Base-by-base conservation (phyloP, 225 moss, liverwort and hornwort species). In the Marchantia polymorpha region DNA sequence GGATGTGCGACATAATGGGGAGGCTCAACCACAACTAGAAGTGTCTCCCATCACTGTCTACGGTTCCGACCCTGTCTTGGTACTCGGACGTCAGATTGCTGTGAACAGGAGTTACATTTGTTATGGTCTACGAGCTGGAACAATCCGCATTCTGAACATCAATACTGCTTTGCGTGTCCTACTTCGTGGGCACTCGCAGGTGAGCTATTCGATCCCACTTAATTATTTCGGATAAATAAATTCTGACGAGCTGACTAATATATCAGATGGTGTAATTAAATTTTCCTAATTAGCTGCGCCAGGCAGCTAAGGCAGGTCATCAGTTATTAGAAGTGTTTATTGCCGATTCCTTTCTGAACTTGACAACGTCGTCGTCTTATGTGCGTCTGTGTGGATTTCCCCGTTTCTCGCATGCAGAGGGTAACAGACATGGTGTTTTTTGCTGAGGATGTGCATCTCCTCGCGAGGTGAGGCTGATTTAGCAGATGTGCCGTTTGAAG, bases 121-220 rank as follows among this genome's bases (percentile, higher is more conserved):
- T 87, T 96, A 96, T 77, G 94, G 92, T 51, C 80, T 96, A 79
- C 91, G 94, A 77, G 87, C 81, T 73, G 96, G 94, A 75, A 86
- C 82, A 20, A 96, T 96, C 78, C 94, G 96, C 69, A 86, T 96
- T 72, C 84, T 96, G 80, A 96, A 94, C 78, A 96, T 91, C 83
- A 89, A 87, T 67, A 94, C 89, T 79, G 92, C 91, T 5, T 90
- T 92, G 67, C 86, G 90, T 69, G 90, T 84, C 55, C 85, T 96
- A 68, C 92, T 96, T 80, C 91, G 96, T 56, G 96, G 96, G 50
- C 96, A 96, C 75, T 84, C 92, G 52, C 92, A 94, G 91, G 96
- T 94, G 30, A 84, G 88, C 15, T 51, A 7, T n/a, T 0, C 14
- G 26, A 64, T 64, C 9, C 2, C 39, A 39, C 5, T 39, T 39